Conservation (phyloP, 73 alveolate species). For the Loxodes magnus region DNA sequence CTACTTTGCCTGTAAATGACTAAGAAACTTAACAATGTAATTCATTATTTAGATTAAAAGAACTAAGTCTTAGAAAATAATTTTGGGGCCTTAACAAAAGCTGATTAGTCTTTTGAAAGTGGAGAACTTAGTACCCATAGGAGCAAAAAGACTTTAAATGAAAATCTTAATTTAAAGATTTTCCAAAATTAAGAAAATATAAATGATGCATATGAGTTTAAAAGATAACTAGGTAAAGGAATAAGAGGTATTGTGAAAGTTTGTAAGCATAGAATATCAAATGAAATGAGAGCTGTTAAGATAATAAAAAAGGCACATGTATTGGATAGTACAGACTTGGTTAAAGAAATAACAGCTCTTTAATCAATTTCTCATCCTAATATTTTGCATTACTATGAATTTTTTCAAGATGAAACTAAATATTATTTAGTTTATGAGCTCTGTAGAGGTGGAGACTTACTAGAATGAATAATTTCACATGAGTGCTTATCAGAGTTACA, state of each 20-base stretch:
- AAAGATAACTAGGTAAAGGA: slow-evolving; percentile 3
- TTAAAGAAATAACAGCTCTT: slow-evolving; percentile 10
- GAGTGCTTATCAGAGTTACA: slow-evolving; percentile 37
- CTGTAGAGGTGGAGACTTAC: slow-evolving; percentile 49
- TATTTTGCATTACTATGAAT: slow-evolving; percentile 34
- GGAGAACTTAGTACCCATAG: too few relatives aligned
- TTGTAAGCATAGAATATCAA: not conserved
- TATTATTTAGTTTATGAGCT: slow-evolving; percentile 39
- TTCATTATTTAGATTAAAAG: too few relatives aligned
- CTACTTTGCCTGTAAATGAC: too few relatives aligned
- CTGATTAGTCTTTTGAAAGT: too few relatives aligned
- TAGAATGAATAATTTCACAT: slow-evolving; percentile 19
- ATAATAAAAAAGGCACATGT: not conserved
- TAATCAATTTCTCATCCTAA: slow-evolving; percentile 39
- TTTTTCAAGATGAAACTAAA: slow-evolving; percentile 21
- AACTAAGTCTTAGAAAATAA: too few relatives aligned
- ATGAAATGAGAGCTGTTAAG: slow-evolving; percentile 1
- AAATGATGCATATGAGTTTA: not conserved
- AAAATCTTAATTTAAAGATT: too few relatives aligned
- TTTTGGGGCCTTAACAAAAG: too few relatives aligned
- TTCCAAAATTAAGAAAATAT: too few relatives aligned
- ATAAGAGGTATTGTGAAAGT: slow-evolving; percentile 3
- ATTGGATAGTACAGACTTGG: not conserved
- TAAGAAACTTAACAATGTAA: too few relatives aligned
- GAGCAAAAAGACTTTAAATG: too few relatives aligned